These are phyloP conservation scores for Tubosaeta sp. DNA, from an alignment of 768 basidiomycete species.

Conservation along the genomic window DNA sequence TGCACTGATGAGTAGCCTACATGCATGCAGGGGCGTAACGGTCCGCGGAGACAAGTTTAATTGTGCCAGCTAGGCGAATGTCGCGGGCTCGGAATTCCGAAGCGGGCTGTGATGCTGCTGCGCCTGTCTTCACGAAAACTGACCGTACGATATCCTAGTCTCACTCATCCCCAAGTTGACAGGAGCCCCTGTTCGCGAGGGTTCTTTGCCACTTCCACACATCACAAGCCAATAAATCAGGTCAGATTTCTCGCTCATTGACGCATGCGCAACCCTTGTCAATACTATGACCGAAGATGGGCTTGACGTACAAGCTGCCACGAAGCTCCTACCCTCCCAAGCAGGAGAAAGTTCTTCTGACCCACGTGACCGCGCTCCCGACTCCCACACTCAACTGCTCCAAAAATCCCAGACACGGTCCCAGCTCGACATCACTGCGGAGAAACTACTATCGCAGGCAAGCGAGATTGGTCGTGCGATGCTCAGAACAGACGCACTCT, in stretches of 20 bases:
- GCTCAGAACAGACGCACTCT: slow-evolving; percentile 83
- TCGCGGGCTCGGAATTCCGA: too few relatives aligned
- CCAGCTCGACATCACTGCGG: slow-evolving; percentile 61
- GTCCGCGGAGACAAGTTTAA: too few relatives aligned
- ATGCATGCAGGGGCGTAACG: too few relatives aligned
- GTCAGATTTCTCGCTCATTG: slow-evolving; percentile 85
- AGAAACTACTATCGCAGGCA: slow-evolving; percentile 78
- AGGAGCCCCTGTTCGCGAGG: slow-evolving; percentile 9
- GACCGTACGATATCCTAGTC: slow-evolving; percentile 3
- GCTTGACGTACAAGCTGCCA: slow-evolving; percentile 71
- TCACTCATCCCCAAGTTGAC: slow-evolving; percentile 4
- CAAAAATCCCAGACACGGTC: slow-evolving; percentile 8
- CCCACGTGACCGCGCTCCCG: slow-evolving; percentile 9
- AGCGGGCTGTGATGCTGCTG: too few relatives aligned
- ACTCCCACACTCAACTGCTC: background rate
- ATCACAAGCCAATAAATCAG: slow-evolving; percentile 88
- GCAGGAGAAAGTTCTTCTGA: slow-evolving; percentile 19
- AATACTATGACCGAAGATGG: slow-evolving; percentile 53
- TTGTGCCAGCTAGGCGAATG: too few relatives aligned
- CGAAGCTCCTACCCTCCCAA: slow-evolving; percentile 57
- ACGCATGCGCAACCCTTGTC: slow-evolving; percentile 71
- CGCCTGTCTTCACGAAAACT: too few relatives aligned
- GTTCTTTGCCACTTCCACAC: slow-evolving; percentile 76
- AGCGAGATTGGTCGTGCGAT: slow-evolving; percentile 79
- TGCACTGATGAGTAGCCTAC: too few relatives aligned